Base-by-base conservation (phyloP, 495 filamentous ascomycete genomes). In the Ascodesmis nigricans region DNA sequence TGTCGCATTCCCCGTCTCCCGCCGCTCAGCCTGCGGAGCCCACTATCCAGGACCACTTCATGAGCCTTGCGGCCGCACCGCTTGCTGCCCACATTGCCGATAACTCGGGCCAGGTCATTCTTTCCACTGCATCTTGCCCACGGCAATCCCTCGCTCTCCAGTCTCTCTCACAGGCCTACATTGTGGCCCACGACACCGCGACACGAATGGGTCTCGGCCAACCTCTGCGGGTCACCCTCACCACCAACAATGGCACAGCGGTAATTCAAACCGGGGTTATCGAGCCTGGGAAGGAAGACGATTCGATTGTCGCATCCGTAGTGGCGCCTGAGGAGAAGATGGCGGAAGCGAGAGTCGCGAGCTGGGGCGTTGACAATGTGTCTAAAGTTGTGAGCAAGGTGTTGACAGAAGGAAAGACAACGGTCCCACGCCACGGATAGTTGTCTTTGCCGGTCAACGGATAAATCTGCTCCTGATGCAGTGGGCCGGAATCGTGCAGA, bases 351-450 rank as follows among this genome's bases (percentile, higher is more conserved):
- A 27, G 48, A 13, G 35, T 52, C 19, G 48, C 48, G 5, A 52
- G 48, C 11, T 52, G 47, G 48, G 48, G 48, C 2, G 36, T 52
- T 1, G 47, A 52, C 32, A 47, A 52, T 33, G 47, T 51, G 15
- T 47, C 43, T 14, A 42, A 36, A 18, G 39, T 43, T 15, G 31
- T 41, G 8, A 22, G 15, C 0, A 41, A 24, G 20, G 31, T 29
- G 13, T 24, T 41, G n/a, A 19, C 9, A 18, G 38, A 41, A 23
- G 38, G 38, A 11, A 27, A 28, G 38, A 37, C n/a, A n/a, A n/a
- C n/a, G n/a, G n/a, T n/a, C n/a, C n/a, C n/a, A n/a, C n/a, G n/a
- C n/a, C n/a, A n/a, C n/a, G n/a, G n/a, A n/a, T n/a, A n/a, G n/a
- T n/a, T n/a, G n/a, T n/a, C n/a, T n/a, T n/a, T n/a, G n/a, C n/a